Evolutionary conservation across 768 basidiomycete genomes (phyloP), one percentile per base, ranked within the genome.

Genomic region (Termitomyces sp.): DNA sequence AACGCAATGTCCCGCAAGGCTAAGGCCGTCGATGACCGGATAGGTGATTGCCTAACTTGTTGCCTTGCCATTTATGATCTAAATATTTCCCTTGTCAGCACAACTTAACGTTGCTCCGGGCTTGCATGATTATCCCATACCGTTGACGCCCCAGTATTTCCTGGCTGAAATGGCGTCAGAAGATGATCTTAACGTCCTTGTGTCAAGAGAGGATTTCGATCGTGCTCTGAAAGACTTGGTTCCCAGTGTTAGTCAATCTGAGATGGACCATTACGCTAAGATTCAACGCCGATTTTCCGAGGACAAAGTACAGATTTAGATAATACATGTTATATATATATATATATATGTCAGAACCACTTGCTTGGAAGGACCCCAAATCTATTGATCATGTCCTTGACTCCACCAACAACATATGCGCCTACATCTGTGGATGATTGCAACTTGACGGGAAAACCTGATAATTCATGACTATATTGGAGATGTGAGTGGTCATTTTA

Each of bases 1-100:
- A 90, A 91, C 68, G 93, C 97, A 10, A 96, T 99, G 86, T 86
- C 92, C 21, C 76, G 90, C 38, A 93, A 88, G 62, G 95, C 97
- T 0, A 80, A 82, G 58, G 81, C 80, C 50, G 73, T 98, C 14
- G 96, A 98, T 58, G 67, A 65, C 7, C 85, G 81, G 63, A 87
- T 98, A 48, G 83, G 89, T 87, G 63, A 49, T 79, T 57, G 12
- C 43, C 54, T 15, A 50, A 58, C 2, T 55, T 41, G 26, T 11
- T 11, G 9, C 9, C 56, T 17, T 9, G 28, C 37, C 44, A 12
- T 43, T 42, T 42, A 12, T 43, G 12, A 1, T 55, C 56, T 30
- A 56, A 23, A n/a, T 46, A 46, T 6, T 3, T 30, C 19, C 31
- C 17, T 4, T 0, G 8, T 30, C 58, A 81, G 78, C 66, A 21